Conservation (phyloP, 2,329 filamentous ascomycete genomes). For the Apiospora rasikravindrae region DNA sequence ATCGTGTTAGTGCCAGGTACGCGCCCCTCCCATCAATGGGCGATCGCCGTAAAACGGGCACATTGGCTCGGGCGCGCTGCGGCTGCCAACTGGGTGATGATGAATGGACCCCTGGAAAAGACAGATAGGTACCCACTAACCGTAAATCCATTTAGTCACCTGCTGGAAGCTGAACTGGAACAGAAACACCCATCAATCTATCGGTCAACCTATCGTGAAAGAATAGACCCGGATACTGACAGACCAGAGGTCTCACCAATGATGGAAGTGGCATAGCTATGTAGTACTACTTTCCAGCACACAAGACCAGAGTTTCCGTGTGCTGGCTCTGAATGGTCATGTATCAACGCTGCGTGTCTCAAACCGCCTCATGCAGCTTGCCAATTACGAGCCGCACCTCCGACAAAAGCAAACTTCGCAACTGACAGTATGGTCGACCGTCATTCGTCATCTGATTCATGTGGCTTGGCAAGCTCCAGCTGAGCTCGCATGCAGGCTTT, state of each 20-base stretch:
- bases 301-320: not conserved
- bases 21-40: not conserved
- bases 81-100: not conserved
- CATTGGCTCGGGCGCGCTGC: not conserved
- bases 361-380: not conserved
- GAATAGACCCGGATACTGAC: not conserved
- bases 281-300: not conserved
- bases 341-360: not conserved
- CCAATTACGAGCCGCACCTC: not conserved
- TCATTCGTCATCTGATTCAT: not conserved
- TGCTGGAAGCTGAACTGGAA: not conserved
- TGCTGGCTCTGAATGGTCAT: not conserved
- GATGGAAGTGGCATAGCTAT: not conserved
- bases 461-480: not conserved
- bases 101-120: not conserved
- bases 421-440: not conserved
- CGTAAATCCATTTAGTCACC: too few relatives aligned
- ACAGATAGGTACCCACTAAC: not conserved
- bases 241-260: not conserved
- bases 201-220: not conserved
- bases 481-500: too few relatives aligned
- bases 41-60: not conserved
- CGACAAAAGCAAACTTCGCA: not conserved
- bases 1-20: conserved; percentile 13
- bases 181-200: not conserved